phyloP scores from a whole-genome alignment of 208 protist genomes.

The Herpetomonas tarakana region DNA sequence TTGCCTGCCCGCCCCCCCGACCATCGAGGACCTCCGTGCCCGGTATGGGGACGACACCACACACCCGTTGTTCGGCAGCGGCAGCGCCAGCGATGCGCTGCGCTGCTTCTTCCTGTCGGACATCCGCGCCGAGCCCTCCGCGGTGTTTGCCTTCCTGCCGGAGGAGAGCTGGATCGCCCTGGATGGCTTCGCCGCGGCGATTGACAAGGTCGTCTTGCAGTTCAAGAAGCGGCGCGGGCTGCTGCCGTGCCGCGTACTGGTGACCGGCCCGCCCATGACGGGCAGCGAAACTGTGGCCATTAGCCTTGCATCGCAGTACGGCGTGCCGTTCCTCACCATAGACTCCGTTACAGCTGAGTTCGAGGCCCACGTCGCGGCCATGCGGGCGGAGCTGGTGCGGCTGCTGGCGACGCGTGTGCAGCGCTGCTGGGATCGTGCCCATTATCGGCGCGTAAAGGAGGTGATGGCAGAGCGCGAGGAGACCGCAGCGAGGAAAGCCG shows the following conservation, averaged over 20 bases:
- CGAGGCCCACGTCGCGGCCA: slow-evolving; percentile 34
- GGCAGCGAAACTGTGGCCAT: slow-evolving; percentile 49
- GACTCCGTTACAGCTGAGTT: slow-evolving; percentile 44
- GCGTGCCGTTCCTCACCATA: slow-evolving; percentile 49
- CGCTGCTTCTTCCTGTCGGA: slow-evolving; percentile 55
- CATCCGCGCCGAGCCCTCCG: slow-evolving; percentile 63
- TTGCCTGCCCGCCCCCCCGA: slow-evolving; percentile 7
- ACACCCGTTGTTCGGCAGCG: slow-evolving; percentile 1
- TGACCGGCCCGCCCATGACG: slow-evolving; percentile 85
- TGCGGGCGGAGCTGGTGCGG: slow-evolving; percentile 41
- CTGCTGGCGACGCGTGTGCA: slow-evolving; percentile 55
- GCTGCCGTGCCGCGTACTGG: slow-evolving; percentile 57
- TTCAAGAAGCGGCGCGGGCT: slow-evolving; percentile 56
- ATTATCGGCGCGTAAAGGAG: slow-evolving; percentile 28
- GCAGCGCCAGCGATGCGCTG: slow-evolving; percentile 6
- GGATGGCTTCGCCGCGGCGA: slow-evolving; percentile 68
- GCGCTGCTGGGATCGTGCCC: slow-evolving; percentile 43
- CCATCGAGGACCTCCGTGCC: slow-evolving; percentile 17
- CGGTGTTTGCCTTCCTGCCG: slow-evolving; percentile 46
- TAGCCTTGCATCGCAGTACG: slow-evolving; percentile 50
- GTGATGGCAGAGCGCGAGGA: slow-evolving; percentile 15
- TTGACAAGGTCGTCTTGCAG: slow-evolving; percentile 70
- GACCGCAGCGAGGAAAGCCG: slow-evolving; percentile 3
- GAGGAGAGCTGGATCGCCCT: slow-evolving; percentile 79
- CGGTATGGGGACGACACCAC: slow-evolving; percentile 9